A percentile compares a stretch with the other conserved stretches of the same genome.
Conservation (phyloP, 208 protist genomes). For the Acanthamoeba lenticulata region DNA sequence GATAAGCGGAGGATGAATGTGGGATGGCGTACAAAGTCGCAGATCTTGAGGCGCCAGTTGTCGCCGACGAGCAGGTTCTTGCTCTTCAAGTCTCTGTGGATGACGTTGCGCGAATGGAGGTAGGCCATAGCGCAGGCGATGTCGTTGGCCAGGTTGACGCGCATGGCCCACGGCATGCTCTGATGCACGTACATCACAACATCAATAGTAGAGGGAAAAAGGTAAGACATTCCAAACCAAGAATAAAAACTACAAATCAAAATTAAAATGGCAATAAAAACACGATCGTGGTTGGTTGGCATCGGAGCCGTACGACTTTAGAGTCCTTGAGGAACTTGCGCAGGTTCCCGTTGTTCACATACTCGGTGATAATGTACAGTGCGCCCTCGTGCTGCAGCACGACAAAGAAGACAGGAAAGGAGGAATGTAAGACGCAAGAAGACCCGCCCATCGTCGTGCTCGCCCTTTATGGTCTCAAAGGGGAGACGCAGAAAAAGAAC, state of each 20-base stretch:
- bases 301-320: background rate
- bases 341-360: constrained; percentile 34
- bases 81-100: constrained; percentile 65
- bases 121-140: constrained; percentile 65
- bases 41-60: constrained; percentile 49
- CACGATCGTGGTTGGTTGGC: background rate
- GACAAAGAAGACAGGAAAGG: background rate
- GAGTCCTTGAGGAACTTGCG: constrained; percentile 59
- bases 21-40: constrained; percentile 49
- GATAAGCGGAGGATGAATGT: background rate
- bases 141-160: background rate
- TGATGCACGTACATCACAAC: background rate
- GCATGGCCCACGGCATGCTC: constrained; percentile 39
- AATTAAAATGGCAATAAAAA: no score
- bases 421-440: no score
- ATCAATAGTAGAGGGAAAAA: background rate
- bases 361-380: constrained; percentile 58
- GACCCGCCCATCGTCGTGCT: no score
- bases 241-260: no score
- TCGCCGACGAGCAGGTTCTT: constrained; percentile 68
- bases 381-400: background rate
- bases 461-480: no score
- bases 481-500: background rate
- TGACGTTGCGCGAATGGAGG: constrained; percentile 54
- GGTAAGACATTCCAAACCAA: no score